Conservation (phyloP, 2,329 filamentous ascomycete genomes). For the Elsinoe arachidis region DNA sequence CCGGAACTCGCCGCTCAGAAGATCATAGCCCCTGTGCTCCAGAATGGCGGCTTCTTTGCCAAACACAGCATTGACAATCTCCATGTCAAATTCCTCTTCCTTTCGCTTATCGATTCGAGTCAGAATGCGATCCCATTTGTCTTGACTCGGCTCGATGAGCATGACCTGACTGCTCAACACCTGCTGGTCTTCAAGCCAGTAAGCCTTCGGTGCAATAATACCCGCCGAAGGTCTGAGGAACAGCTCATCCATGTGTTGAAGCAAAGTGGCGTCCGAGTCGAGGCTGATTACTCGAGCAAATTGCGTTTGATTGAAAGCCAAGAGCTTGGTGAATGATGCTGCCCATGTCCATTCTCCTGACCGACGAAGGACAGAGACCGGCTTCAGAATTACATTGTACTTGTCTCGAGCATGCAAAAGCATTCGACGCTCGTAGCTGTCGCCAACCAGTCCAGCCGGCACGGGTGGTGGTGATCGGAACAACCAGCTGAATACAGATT, state of each 20-base stretch:
- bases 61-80: conserved; percentile 57
- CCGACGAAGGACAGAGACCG: conserved; percentile 32
- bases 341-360: conserved; percentile 44
- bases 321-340: conserved; percentile 57
- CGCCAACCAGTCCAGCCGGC: not conserved
- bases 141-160: conserved; percentile 18
- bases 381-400: conserved; percentile 43
- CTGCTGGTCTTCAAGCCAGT: conserved; percentile 51
- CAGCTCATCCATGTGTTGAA: conserved; percentile 59
- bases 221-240: conserved; percentile 55
- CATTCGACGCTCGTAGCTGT: conserved; percentile 15
- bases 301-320: conserved; percentile 58
- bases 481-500: not conserved
- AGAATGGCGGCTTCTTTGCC: conserved; percentile 52
- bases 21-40: conserved; percentile 54
- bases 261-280: conserved; percentile 56
- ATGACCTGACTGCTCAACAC: conserved; percentile 17
- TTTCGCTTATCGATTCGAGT: conserved; percentile 8
- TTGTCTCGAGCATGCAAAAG: conserved; percentile 34
- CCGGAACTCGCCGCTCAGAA: conserved; percentile 57
- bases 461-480: not conserved
- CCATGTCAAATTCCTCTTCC: conserved; percentile 48
- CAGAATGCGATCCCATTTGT: conserved; percentile 15
- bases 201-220: conserved; percentile 62
- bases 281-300: conserved; percentile 51